Evolutionary conservation across 306 rosid genomes (phyloP), one percentile per base, ranked within the genome.

Genomic region (Cicer judaicum): DNA sequence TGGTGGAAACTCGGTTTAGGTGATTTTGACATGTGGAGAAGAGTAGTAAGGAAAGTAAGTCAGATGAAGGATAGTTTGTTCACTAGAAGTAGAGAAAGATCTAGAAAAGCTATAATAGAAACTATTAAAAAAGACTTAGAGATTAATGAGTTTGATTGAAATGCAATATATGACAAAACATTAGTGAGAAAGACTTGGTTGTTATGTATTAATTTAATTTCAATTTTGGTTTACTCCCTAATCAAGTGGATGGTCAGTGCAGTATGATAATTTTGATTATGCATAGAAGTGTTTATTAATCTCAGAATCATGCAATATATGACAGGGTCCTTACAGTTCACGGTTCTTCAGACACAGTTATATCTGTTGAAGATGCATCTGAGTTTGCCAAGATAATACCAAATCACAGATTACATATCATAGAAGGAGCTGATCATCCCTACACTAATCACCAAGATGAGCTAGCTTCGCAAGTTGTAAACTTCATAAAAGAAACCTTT

Each of bases 241-340:
- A 53, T 53, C 10, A 50, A 52, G 57, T 55, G 38, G 55, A 49
- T 49, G 55, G 1, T 49, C 54, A 5, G 7, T 49, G 15, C 11
- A 13, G 18, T 54, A 55, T 19, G 61, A 55, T 14, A 50, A 14
- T 50, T 50, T 14, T 1, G 12, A 7, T 7, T 50, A 52, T 52
- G 59, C 53, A 15, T 21, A 38, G 11, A 38, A 63, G 40, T 78
- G 65, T 40, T 79, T 46, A 78, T 79, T 79, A 54, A 78, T 79
- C 72, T 53, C 41, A 50, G 36, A 47, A 43, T 62, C 40, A 57
- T 66, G 18, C 65, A 42, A 59, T 72, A 46, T 40, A 49, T 56
- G 48, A 78, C 86, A 93, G 97, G 93, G 91, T 93, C 54, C 74
- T 91, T 29, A 89, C 92, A 19, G 77, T 91, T 72, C 98, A 93